phyloP scores from a whole-genome alignment of 2,329 filamentous ascomycete species.

The Pseudogymnoascus sp. region DNA sequence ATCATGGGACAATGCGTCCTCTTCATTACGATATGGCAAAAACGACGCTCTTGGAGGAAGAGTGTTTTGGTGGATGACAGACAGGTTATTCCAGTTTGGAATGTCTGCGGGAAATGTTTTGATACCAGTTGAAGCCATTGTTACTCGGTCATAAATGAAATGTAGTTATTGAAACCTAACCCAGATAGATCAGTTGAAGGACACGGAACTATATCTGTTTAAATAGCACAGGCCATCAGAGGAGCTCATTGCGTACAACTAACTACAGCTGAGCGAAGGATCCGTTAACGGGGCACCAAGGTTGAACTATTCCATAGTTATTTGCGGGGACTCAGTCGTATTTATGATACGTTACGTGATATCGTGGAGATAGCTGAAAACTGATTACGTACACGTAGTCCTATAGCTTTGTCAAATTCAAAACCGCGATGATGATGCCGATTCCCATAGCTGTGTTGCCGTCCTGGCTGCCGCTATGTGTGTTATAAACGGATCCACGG shows the following conservation, averaged over 20 bases:
- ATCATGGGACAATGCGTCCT: constrained; percentile 40
- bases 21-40: constrained; percentile 42
- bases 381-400: neutral
- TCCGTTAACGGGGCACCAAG: neutral
- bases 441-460: neutral
- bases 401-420: neutral
- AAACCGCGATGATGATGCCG: neutral
- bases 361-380: neutral
- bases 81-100: constrained; percentile 56
- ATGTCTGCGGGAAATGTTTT: constrained; percentile 20
- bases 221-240: neutral
- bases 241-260: neutral
- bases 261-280: neutral
- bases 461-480: neutral
- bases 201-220: neutral
- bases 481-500: neutral
- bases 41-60: constrained; percentile 50
- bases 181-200: neutral
- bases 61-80: constrained; percentile 52
- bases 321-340: neutral
- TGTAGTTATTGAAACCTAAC: neutral
- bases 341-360: neutral
- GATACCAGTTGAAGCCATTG: neutral
- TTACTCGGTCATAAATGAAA: neutral
- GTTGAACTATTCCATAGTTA: neutral